Percentiles rank a stretch among this genome's conserved stretches.
Evolutionary conservation across 2,329 filamentous ascomycete species (phyloP).

Genomic region (Nothophoma quercina): DNA sequence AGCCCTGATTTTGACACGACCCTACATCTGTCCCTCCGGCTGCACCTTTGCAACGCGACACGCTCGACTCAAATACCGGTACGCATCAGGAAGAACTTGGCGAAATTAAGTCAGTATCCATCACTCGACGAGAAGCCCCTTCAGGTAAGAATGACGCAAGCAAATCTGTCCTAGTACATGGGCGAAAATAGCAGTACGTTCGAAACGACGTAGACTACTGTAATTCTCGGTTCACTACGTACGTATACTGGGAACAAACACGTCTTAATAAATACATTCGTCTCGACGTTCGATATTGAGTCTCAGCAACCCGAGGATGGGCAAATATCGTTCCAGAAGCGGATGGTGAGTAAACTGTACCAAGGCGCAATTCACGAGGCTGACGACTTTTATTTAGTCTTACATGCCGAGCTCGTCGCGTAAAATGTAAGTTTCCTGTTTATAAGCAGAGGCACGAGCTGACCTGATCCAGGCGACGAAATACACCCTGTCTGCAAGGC

Average conservation of each 20-base stretch:
- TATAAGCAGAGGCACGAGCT: neutral
- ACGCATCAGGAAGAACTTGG: neutral
- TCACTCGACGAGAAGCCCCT: neutral
- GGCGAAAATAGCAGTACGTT: neutral
- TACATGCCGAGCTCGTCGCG: conserved; percentile 42
- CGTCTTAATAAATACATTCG: conserved; percentile 8
- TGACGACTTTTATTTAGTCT: conserved; percentile 25
- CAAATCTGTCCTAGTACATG: neutral
- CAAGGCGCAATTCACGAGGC: neutral
- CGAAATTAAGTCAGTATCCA: neutral
- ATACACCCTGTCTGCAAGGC: conserved; percentile 37
- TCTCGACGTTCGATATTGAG: conserved; percentile 14
- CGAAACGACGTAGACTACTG: conserved; percentile 3
- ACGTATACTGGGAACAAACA: neutral
- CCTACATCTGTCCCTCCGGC: neutral
- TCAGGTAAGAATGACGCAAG: conserved; percentile 11
- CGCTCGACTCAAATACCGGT: neutral
- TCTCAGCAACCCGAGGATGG: conserved; percentile 20
- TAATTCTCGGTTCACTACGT: neutral
- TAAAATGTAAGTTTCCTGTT: conserved; percentile 35
- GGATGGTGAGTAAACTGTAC: conserved; percentile 38
- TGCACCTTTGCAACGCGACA: neutral
- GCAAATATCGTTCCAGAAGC: conserved; percentile 42
- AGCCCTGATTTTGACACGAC: neutral
- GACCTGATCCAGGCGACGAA: conserved; percentile 35